Evolutionary conservation across 2,329 filamentous ascomycete genomes (phyloP), one percentile per base, ranked within the genome.

Genomic region (Aspergillus vadensis): DNA sequence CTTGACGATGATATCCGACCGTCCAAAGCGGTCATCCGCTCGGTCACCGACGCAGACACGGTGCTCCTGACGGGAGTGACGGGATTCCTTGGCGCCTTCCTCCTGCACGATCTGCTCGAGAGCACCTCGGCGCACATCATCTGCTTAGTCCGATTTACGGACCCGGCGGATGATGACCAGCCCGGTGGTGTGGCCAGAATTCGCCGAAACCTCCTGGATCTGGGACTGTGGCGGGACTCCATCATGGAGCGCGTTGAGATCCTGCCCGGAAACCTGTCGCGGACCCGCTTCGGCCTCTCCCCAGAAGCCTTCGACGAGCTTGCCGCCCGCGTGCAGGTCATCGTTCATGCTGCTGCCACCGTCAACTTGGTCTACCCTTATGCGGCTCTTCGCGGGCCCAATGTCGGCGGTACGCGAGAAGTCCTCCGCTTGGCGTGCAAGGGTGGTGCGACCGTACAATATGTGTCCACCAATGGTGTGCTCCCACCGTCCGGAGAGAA

Each of bases 301-400:
- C 82, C 85, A 0, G 85, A 88, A 12, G 81, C 79, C 0, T 93
- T 91, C 66, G 82, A 88, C 23, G 82, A 87, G 27, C 80, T 93
- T 7, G 87, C 87, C 1, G 74, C 79, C 10, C 84, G 86, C 6
- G 82, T 91, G 1, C 82, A 93, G 63, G 90, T 92, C 38, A 88
- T 94, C 59, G 81, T 93, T 1, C 91, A 94, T 71, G 88, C 90
- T 38, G 91, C 87, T 25, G 91, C 91, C 5, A 90, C 88, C 0
- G 91, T 94, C 69, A 92, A 92, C 71, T 79, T 94, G 52, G 89
- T 94, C 0, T 93, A 94, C 66, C 90, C 91, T 0, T 93, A 93
- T 66, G 91, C 90, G 44, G 88, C 90, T 0, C 79, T 94, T 65
- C 84, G 90, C 56, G 85, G 83, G 54, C 85, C 90, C 59, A 94